Base-by-base conservation (phyloP, 495 filamentous ascomycete species). In the Podospora pseudocomata region DNA sequence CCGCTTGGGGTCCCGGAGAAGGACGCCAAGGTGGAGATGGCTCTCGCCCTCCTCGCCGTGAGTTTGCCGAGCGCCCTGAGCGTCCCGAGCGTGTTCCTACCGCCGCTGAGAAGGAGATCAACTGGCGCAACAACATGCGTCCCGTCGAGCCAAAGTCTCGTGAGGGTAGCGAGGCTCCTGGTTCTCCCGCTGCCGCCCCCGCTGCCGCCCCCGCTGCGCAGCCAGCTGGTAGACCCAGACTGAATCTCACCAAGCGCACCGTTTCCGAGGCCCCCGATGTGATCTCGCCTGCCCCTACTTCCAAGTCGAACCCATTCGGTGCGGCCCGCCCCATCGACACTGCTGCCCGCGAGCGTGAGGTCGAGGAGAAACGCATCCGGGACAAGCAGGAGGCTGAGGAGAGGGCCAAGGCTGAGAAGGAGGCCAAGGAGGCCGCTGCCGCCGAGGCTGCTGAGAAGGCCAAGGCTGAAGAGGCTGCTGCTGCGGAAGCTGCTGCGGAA, bases 281-380 rank as follows among this genome's bases (percentile, higher is more conserved):
- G 15, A 68, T 83, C 32, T 80, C 83, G 15, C 77, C 88, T 18
- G 75, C 80, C 32, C 66, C 84, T 11, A 74, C 82, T 26, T 84
- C 91, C 3, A 96, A 95, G 82, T 86, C 92, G 19, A 97, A 88
- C 79, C 92, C 92, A 27, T 99, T 99, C 78, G 95, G 95, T 76
- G 93, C 91, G 65, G 93, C 93, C 54, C 86, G 87, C 62, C 93
- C 93, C 13, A 96, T 96, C 69, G 93, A 97, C 79, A 96, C 92
- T 61, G 91, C 92, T 20, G 85, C 92, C 9, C 86, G 90, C 60
- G 94, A 97, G 80, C 90, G 87, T 65, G 90, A 96, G 78, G 87
- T 98, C 32, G 94, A 94, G 75, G 93, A 96, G 81, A 94, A 91
- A 82, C 87, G 90, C 67, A 82, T 90, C 61, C 89, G 88, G 69